Conservation (phyloP, 768 basidiomycete species). For the Rhodotorula sphaerocarpa region DNA sequence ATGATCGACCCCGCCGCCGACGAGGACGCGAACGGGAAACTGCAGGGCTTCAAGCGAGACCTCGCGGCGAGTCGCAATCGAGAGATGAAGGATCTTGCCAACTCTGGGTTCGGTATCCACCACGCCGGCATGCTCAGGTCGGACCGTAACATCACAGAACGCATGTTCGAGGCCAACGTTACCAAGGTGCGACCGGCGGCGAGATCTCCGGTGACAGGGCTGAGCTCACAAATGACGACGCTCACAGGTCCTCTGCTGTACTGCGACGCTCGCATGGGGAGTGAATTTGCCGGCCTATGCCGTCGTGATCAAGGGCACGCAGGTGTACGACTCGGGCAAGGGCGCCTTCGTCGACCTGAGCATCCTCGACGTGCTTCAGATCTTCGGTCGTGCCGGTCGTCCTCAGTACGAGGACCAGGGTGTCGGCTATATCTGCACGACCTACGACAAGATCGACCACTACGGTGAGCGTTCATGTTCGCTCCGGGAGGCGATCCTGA, state of each 20-base stretch:
- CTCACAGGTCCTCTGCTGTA: constrained; percentile 78
- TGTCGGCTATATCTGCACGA: constrained; percentile 93
- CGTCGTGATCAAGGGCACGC: constrained; percentile 71
- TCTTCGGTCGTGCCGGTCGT: constrained; percentile 88
- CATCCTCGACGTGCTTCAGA: constrained; percentile 84
- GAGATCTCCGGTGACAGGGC: no score
- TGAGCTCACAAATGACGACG: no score
- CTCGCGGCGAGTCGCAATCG: constrained; percentile 78
- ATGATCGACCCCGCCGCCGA: constrained; percentile 59
- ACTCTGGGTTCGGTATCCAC: constrained; percentile 88
- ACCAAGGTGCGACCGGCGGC: constrained; percentile 72
- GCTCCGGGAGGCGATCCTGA: no score
- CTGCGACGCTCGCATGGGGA: constrained; percentile 97
- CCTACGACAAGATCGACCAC: constrained; percentile 81
- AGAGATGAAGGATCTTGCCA: constrained; percentile 92
- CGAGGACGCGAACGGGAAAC: constrained; percentile 46
- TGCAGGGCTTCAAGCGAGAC: constrained; percentile 62
- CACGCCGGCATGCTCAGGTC: constrained; percentile 95
- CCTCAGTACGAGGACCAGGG: constrained; percentile 66
- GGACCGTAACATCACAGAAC: constrained; percentile 90
- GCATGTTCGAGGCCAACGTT: constrained; percentile 77
- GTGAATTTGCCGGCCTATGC: constrained; percentile 98
- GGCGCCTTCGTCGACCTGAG: constrained; percentile 88
- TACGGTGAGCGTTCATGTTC: constrained; percentile 22
- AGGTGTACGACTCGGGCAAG: constrained; percentile 83